Evolutionary conservation across 2,329 filamentous ascomycete species (phyloP).

Genomic region (Aurifilum marmelostoma): DNA sequence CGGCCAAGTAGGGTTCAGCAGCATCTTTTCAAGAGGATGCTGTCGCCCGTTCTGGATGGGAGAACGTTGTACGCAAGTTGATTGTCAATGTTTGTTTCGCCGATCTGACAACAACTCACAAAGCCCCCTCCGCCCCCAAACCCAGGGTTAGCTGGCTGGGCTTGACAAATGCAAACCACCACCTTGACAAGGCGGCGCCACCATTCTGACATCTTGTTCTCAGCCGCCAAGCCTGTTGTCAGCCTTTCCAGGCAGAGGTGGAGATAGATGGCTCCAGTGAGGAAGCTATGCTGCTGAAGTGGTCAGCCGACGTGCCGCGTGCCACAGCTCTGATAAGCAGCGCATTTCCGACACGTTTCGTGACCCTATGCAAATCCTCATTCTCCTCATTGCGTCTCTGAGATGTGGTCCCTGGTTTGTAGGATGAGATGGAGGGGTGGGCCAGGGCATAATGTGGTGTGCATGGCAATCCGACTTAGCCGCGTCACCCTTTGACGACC

Average conservation of each 20-base stretch:
- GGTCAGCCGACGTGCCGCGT: neutral
- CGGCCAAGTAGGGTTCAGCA: neutral
- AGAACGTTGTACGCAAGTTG: neutral
- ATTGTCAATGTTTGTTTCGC: neutral
- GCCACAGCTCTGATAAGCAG: neutral
- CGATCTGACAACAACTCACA: neutral
- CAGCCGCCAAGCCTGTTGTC: neutral
- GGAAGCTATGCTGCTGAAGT: neutral
- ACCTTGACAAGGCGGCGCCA: neutral
- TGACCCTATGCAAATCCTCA: no score
- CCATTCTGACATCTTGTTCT: neutral
- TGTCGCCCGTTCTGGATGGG: neutral
- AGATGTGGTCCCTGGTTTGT: neutral
- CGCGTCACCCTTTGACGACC: constrained; percentile 10
- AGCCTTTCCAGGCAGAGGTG: neutral
- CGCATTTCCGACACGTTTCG: neutral
- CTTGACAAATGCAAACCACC: neutral
- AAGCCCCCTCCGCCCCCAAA: no score
- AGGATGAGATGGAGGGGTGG: neutral
- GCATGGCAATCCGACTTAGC: constrained; percentile 7
- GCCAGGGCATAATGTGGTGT: neutral
- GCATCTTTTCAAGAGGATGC: neutral
- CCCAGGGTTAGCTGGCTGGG: neutral
- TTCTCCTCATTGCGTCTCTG: neutral
- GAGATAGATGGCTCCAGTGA: neutral